These are phyloP conservation scores for Phytophthora citrophthora DNA, from an alignment of 352 stramenopile genomes.

Conservation along the genomic window DNA sequence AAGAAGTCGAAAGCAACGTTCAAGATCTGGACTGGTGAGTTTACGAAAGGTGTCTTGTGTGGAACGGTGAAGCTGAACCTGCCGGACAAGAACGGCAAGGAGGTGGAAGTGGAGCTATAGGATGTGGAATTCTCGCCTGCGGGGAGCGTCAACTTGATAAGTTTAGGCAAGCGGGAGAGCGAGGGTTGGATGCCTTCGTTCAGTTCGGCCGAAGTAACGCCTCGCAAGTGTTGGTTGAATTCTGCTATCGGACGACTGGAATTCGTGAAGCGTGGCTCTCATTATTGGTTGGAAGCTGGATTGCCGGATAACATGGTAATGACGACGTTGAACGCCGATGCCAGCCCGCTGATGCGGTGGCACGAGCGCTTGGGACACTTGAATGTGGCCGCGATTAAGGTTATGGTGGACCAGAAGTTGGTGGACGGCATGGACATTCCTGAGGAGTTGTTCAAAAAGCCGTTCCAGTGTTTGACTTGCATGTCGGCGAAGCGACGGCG, in stretches of 20 bases:
- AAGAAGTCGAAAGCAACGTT: neutral
- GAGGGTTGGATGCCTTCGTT: neutral
- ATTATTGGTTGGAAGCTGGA: neutral
- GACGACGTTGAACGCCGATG: neutral
- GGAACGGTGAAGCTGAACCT: neutral
- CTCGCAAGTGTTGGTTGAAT: neutral
- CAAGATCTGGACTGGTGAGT: neutral
- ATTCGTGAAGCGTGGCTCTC: neutral
- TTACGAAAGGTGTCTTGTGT: neutral
- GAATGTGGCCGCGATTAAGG: neutral
- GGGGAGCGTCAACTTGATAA: neutral
- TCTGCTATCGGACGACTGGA: neutral
- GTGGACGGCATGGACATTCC: neutral
- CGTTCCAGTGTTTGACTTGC: neutral
- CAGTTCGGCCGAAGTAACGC: neutral
- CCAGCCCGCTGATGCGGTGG: neutral
- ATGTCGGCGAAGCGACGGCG: neutral
- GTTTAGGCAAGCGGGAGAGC: neutral
- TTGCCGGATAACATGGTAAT: neutral
- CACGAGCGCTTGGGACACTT: neutral
- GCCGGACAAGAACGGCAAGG: no score
- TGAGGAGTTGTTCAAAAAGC: neutral
- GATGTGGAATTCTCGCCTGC: neutral
- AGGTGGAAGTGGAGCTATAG: neutral
- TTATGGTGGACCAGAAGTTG: neutral